Evolutionary conservation across 1,284 basidiomycete genomes (phyloP).

Genomic region (Ceratobasidium sp.): DNA sequence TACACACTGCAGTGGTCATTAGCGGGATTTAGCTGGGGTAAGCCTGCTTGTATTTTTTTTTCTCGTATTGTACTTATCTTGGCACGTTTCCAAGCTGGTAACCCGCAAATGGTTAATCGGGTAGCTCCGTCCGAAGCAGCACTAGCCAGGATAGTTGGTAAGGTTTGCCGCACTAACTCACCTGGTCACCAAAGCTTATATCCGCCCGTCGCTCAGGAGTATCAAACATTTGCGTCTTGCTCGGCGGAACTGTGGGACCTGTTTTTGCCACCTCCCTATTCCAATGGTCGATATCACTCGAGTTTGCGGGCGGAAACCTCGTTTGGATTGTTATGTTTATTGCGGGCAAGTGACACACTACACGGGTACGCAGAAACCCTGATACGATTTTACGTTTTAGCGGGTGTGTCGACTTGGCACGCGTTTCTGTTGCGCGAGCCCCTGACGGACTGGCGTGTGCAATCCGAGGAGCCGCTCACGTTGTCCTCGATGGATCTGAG

Average conservation of each 20-base stretch:
- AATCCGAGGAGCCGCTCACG: slow-evolving; percentile 3
- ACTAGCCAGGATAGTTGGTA: slow-evolving; percentile 35
- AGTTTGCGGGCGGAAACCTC: slow-evolving; percentile 31
- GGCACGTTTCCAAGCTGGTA: slow-evolving; percentile 6
- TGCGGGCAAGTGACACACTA: background rate
- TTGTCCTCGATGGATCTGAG: background rate
- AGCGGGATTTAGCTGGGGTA: slow-evolving; percentile 35
- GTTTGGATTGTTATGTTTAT: slow-evolving; percentile 34
- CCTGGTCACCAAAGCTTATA: background rate
- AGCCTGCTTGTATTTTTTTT: background rate
- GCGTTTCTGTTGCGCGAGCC: slow-evolving; percentile 27
- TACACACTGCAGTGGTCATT: slow-evolving; percentile 29
- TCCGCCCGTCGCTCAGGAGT: slow-evolving; percentile 7
- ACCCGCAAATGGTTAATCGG: slow-evolving; percentile 37
- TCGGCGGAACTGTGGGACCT: slow-evolving; percentile 30
- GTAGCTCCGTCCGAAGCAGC: slow-evolving; percentile 31
- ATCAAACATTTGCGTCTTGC: slow-evolving; percentile 10
- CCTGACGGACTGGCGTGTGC: slow-evolving; percentile 4
- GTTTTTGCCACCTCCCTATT: slow-evolving; percentile 29
- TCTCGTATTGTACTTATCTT: background rate
- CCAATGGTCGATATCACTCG: slow-evolving; percentile 37
- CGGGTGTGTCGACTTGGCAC: slow-evolving; percentile 29
- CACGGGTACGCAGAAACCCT: background rate
- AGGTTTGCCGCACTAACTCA: background rate
- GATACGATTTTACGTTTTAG: background rate